phyloP scores from a whole-genome alignment of 129 eudicot species.

The Flaveria ramosissima region DNA sequence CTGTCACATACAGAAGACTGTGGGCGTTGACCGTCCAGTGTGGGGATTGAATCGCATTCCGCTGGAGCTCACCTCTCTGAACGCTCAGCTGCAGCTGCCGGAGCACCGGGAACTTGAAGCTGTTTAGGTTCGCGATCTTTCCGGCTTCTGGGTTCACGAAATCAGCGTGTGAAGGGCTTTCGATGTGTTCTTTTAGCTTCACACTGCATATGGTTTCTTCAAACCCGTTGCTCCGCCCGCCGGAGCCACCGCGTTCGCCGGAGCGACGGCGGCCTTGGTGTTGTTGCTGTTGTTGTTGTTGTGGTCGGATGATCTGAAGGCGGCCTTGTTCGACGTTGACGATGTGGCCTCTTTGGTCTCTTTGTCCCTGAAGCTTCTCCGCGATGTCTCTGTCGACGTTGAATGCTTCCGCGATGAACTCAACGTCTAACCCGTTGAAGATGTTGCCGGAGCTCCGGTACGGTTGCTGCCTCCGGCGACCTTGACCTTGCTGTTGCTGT shows the following conservation, averaged over 20 bases:
- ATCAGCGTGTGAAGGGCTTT: slow-evolving; percentile 52
- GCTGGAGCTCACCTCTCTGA: slow-evolving; percentile 56
- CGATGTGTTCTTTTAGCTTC: slow-evolving; percentile 48
- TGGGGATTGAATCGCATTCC: slow-evolving; percentile 61
- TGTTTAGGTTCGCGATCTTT: slow-evolving; percentile 50
- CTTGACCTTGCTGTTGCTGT: not conserved
- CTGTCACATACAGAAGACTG: slow-evolving; percentile 46
- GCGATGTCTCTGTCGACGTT: slow-evolving; percentile 54
- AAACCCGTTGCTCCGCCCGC: slow-evolving; percentile 37
- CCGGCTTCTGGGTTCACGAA: slow-evolving; percentile 66
- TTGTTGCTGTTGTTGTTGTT: slow-evolving; percentile 21
- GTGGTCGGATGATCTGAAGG: slow-evolving; percentile 56
- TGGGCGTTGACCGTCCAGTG: slow-evolving; percentile 67
- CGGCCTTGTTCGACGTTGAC: slow-evolving; percentile 34
- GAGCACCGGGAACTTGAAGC: slow-evolving; percentile 67
- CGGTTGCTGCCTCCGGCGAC: slow-evolving; percentile 18
- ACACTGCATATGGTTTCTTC: slow-evolving; percentile 70
- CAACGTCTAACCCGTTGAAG: slow-evolving; percentile 47
- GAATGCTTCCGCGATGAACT: slow-evolving; percentile 49
- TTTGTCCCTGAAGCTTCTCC: slow-evolving; percentile 49
- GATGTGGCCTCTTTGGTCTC: slow-evolving; percentile 62
- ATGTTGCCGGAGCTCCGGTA: slow-evolving; percentile 42
- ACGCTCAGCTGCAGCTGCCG: slow-evolving; percentile 51
- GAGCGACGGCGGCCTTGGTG: not conserved
- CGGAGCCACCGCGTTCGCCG: not conserved